A percentile compares a stretch with the other conserved stretches of the same genome.
phyloP scores from a whole-genome alignment of 345 rosid species.

The Eucalyptus brandiana region DNA sequence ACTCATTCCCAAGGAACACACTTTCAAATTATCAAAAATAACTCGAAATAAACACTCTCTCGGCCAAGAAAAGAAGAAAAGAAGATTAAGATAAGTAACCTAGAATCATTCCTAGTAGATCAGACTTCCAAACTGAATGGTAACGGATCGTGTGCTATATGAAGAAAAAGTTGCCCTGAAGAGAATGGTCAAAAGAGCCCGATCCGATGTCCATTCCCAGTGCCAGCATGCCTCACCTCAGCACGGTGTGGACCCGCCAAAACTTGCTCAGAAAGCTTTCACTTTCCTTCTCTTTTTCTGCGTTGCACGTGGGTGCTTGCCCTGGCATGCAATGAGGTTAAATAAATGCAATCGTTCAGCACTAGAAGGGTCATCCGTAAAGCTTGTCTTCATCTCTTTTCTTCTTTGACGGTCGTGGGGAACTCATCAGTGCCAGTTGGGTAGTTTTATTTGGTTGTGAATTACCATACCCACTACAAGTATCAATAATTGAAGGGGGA shows the following conservation, averaged over 20 bases:
- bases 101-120: not conserved
- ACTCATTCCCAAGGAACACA: not conserved
- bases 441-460: not conserved
- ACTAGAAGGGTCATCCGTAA: not conserved
- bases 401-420: not conserved
- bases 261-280: not conserved
- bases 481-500: not conserved
- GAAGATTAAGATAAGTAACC: not conserved
- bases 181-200: not conserved
- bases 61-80: not conserved
- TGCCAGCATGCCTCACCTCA: not conserved
- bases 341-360: not conserved
- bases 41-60: not conserved
- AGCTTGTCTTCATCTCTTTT: not conserved
- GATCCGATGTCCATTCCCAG: not conserved
- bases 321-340: not conserved
- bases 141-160: not conserved
- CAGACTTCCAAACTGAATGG: not conserved
- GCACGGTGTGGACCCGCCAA: not conserved
- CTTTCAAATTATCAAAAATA: not conserved
- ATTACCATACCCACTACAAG: too few relatives aligned
- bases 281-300: not conserved
- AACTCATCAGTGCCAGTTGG: not conserved
- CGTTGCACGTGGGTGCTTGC: not conserved
- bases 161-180: not conserved